Base-by-base conservation (phyloP, 768 basidiomycete genomes). In the Leccinum imitatum region DNA sequence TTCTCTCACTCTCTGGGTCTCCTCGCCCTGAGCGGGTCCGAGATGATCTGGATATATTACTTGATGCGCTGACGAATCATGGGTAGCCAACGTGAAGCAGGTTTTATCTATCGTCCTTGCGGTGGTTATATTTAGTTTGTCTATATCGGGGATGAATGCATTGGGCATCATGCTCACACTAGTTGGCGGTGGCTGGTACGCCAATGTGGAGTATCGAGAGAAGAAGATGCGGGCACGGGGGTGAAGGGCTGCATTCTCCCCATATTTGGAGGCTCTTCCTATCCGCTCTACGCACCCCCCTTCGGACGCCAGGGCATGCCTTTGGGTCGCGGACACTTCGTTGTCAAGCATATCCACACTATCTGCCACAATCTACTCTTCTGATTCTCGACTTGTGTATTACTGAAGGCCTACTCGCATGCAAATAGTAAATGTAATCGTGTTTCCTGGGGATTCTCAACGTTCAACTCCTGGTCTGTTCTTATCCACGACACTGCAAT, bases 51-150 rank as follows among this genome's bases (percentile, higher is more conserved):
- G 11, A 35, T 7, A 35, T 7, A 23, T 53, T 15, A 15, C 1
- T 11, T 47, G 21, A 52, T 19, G 37, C 56, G 37, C 66, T 63
- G 51, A 69, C 56, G n/a, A 27, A 17, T 25, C 14, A 41, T n/a
- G 31, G 17, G 57, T 58, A 91, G 91, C 86, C 55, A 94, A 95
- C 72, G 87, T 96, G 53, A 98, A 98, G 74, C 95, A 97, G 70
- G 95, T 95, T 10, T 72, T 97, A 67, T 96, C 95, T 3, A 86
- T 97, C 59, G 78, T 93, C 10, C 84, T 88, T 48, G 91, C 93
- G 0, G 93, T 98, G 6, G 64, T 80, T 39, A 80, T 98, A 25
- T 99, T 98, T 73, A 76, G 94, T 71, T 75, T 98, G 48, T 82
- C 84, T 3, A 91, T 98, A 72, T 90, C 87, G 10, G 78, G 80